These are phyloP conservation scores for Oidium heveae DNA, from an alignment of 2,329 filamentous ascomycete species.

Conservation along the genomic window DNA sequence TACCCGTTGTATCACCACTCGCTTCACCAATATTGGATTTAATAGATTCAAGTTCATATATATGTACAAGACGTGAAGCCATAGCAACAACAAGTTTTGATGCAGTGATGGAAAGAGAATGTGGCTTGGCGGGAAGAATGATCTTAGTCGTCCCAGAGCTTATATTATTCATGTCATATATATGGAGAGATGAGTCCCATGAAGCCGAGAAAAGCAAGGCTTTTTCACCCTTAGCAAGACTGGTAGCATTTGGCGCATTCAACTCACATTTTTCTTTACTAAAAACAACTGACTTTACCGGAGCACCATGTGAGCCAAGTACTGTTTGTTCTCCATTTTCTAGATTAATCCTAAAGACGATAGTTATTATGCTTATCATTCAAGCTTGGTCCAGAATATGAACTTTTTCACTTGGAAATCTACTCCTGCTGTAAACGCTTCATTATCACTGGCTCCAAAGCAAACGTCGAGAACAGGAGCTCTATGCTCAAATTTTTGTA, in stretches of 20 bases:
- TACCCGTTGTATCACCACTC: constrained; percentile 19
- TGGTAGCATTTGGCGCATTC: background rate
- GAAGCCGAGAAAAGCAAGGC: constrained; percentile 66
- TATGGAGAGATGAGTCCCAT: constrained; percentile 78
- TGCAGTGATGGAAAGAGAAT: constrained; percentile 53
- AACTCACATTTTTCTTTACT: constrained; percentile 40
- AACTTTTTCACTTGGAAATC: constrained; percentile 67
- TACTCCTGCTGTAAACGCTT: constrained; percentile 66
- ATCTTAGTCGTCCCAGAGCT: constrained; percentile 34
- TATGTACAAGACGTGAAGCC: constrained; percentile 78
- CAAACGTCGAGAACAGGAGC: constrained; percentile 79
- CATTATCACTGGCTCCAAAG: constrained; percentile 60
- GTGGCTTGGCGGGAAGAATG: constrained; percentile 61
- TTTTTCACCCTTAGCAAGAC: constrained; percentile 11
- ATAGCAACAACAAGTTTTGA: constrained; percentile 85
- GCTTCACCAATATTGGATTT: constrained; percentile 26
- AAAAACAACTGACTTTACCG: constrained; percentile 67
- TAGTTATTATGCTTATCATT: too few relatives aligned
- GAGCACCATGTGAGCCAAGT: constrained; percentile 52
- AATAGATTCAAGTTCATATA: constrained; percentile 65
- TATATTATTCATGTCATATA: constrained; percentile 39
- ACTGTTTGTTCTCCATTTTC: constrained; percentile 45
- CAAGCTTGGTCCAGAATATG: too few relatives aligned
- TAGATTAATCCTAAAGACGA: constrained; percentile 34
- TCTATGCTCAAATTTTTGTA: constrained; percentile 53